These are phyloP conservation scores for Eutypella sp. DNA, from an alignment of 2,329 filamentous ascomycete species.

Conservation along the genomic window DNA sequence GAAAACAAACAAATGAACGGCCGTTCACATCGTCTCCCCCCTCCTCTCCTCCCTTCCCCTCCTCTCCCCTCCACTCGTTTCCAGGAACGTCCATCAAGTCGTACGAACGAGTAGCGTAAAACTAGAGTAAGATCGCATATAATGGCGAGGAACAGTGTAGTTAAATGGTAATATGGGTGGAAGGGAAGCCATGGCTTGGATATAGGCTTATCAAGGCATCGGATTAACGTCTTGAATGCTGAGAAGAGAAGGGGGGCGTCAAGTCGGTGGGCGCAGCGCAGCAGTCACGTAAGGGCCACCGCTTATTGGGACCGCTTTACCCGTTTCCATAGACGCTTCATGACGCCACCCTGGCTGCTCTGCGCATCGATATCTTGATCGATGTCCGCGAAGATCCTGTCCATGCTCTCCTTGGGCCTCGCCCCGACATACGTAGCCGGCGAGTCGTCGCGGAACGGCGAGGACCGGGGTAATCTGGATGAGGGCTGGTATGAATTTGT, in stretches of 20 bases:
- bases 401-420: conserved; percentile 47
- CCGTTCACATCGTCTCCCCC: neutral
- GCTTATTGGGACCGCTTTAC: conserved; percentile 39
- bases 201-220: no score
- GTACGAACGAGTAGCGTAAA: neutral
- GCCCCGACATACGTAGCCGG: conserved; percentile 25
- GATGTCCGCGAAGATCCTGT: conserved; percentile 47
- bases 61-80: neutral
- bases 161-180: no score
- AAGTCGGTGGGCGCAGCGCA: no score
- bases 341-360: conserved; percentile 47
- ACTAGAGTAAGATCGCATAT: neutral
- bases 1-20: neutral
- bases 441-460: conserved; percentile 29
- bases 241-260: no score
- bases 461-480: conserved; percentile 22
- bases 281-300: neutral
- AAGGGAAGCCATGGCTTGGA: no score
- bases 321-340: conserved; percentile 62
- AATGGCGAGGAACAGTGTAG: no score
- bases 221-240: no score
- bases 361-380: conserved; percentile 43
- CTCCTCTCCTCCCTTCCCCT: neutral
- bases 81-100: neutral
- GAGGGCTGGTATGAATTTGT: conserved; percentile 37